These are phyloP conservation scores for Tubosaeta sp. DNA, from an alignment of 768 basidiomycete species.

Conservation along the genomic window DNA sequence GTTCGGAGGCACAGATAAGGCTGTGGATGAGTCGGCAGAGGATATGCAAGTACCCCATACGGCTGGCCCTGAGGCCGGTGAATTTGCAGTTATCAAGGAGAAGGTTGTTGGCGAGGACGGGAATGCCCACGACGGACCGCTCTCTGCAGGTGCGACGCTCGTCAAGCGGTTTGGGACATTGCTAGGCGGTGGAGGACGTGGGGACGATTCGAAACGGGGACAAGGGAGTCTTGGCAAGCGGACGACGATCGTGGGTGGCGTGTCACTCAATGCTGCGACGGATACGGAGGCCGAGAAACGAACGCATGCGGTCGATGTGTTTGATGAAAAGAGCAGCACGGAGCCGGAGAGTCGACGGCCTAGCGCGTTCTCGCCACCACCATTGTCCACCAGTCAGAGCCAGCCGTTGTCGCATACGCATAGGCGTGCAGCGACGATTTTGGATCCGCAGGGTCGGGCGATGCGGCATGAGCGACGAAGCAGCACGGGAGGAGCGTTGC, in stretches of 20 bases:
- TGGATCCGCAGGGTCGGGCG: slow-evolving; percentile 64
- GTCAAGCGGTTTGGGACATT: slow-evolving; percentile 75
- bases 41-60: slow-evolving; percentile 48
- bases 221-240: slow-evolving; percentile 40
- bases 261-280: slow-evolving; percentile 36
- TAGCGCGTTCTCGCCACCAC: slow-evolving; percentile 26
- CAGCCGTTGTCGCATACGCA: slow-evolving; percentile 60
- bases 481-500: slow-evolving; percentile 65
- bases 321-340: slow-evolving; percentile 17
- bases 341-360: slow-evolving; percentile 24
- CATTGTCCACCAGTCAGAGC: slow-evolving; percentile 42
- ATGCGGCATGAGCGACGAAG: slow-evolving; percentile 70
- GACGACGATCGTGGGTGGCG: slow-evolving; percentile 47
- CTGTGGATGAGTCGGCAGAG: slow-evolving; percentile 42
- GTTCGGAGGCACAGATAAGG: slow-evolving; percentile 43
- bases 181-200: slow-evolving; percentile 42
- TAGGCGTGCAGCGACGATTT: slow-evolving; percentile 71
- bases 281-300: slow-evolving; percentile 34
- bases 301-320: slow-evolving; percentile 11
- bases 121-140: slow-evolving; percentile 25
- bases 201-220: slow-evolving; percentile 40
- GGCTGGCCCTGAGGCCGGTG: slow-evolving; percentile 59
- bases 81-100: slow-evolving; percentile 45
- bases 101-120: slow-evolving; percentile 23
- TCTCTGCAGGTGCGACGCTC: slow-evolving; percentile 65